Percentiles rank a stretch among this genome's conserved stretches.
These are phyloP conservation scores for Schizophyllum commune DNA, from an alignment of 1,284 basidiomycete genomes.

Conservation along the genomic window DNA sequence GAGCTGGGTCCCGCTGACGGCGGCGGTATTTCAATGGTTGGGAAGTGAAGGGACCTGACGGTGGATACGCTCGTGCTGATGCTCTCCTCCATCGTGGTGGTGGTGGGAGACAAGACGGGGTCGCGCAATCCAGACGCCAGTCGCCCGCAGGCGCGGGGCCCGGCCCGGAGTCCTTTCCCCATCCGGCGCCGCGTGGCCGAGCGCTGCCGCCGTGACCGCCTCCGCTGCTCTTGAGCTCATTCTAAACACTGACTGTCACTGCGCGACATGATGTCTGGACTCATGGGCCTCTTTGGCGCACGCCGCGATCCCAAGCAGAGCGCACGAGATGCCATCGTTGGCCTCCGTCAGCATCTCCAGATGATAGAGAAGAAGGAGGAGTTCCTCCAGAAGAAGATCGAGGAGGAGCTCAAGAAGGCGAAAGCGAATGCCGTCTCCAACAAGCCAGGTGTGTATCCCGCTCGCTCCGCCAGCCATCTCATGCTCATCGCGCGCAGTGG, in stretches of 20 bases:
- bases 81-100: not conserved
- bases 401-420: conserved; percentile 90
- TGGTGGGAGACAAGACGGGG: not conserved
- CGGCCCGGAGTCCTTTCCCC: not conserved
- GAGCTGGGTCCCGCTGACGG: not conserved
- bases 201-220: not conserved
- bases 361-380: conserved; percentile 99
- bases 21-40: not conserved
- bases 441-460: conserved; percentile 70
- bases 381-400: conserved; percentile 93
- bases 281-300: conserved; percentile 82
- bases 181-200: not conserved
- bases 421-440: conserved; percentile 91
- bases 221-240: conserved; percentile 8
- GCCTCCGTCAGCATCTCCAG: conserved; percentile 80
- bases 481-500: conserved; percentile 40
- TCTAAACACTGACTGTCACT: conserved; percentile 4
- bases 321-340: conserved; percentile 83
- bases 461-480: not conserved
- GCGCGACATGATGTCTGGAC: conserved; percentile 66
- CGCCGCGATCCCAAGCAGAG: conserved; percentile 73
- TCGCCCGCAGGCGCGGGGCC: not conserved
- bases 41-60: not conserved
- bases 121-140: not conserved
- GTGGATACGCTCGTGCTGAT: not conserved